A percentile compares a stretch with the other conserved stretches of the same genome.
phyloP scores from a whole-genome alignment of 352 stramenopile genomes.

The Pythium monospermum region DNA sequence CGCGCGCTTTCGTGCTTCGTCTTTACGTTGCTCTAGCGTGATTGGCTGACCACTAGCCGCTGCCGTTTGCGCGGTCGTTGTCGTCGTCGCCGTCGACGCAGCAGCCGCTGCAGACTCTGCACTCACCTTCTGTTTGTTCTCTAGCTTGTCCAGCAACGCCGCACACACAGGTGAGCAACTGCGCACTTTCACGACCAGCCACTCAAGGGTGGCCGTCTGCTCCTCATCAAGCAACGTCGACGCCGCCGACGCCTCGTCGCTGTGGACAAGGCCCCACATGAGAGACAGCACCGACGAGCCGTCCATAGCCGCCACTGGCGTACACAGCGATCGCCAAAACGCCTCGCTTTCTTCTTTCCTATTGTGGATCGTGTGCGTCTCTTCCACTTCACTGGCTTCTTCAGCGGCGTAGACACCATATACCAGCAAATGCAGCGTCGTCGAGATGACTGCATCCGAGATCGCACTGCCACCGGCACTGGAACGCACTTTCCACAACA shows the following conservation, averaged over 20 bases:
- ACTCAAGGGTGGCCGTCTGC: conserved; percentile 67
- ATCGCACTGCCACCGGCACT: conserved; percentile 30
- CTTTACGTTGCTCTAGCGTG: conserved; percentile 73
- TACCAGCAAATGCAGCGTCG: conserved; percentile 73
- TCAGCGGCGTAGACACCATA: conserved; percentile 66
- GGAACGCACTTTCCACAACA: conserved; percentile 56
- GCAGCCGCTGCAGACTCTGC: neutral
- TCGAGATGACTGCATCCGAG: conserved; percentile 82
- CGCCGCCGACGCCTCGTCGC: conserved; percentile 30
- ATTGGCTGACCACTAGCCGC: neutral
- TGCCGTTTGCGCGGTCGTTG: neutral
- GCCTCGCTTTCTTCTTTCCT: conserved; percentile 11
- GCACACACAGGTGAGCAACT: conserved; percentile 37
- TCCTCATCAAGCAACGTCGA: conserved; percentile 52
- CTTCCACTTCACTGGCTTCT: conserved; percentile 8
- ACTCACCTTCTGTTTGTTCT: conserved; percentile 30
- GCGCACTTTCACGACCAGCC: conserved; percentile 63
- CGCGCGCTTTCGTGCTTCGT: conserved; percentile 69
- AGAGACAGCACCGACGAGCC: conserved; percentile 49
- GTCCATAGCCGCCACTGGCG: conserved; percentile 23
- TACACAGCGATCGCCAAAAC: conserved; percentile 57
- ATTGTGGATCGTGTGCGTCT: no score
- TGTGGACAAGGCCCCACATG: conserved; percentile 46
- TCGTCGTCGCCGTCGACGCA: neutral
- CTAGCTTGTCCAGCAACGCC: conserved; percentile 7